phyloP scores from a whole-genome alignment of 768 basidiomycete species.

The Boletus sensibilis region DNA sequence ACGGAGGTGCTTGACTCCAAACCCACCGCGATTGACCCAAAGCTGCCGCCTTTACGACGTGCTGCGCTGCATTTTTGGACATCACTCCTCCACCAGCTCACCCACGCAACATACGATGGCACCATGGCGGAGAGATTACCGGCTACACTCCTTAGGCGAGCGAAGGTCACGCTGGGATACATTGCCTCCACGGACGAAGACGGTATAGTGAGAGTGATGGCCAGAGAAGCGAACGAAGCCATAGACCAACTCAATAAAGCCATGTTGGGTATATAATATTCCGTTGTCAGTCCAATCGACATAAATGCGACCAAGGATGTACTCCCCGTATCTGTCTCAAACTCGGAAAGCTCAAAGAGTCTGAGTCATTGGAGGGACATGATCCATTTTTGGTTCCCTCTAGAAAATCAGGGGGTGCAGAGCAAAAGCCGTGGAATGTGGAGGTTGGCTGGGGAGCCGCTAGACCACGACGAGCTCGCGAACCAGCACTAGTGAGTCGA shows the following conservation, averaged over 20 bases:
- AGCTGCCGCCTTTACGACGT: slow-evolving; percentile 78
- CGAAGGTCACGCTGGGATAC: slow-evolving; percentile 64
- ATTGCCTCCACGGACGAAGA: slow-evolving; percentile 73
- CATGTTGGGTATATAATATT: slow-evolving; percentile 32
- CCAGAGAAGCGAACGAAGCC: slow-evolving; percentile 61
- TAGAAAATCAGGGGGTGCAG: not conserved
- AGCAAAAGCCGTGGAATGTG: slow-evolving; percentile 22
- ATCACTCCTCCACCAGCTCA: slow-evolving; percentile 61
- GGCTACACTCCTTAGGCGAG: slow-evolving; percentile 43
- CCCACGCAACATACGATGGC: slow-evolving; percentile 48
- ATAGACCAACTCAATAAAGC: slow-evolving; percentile 51
- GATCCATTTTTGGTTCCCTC: slow-evolving; percentile 53
- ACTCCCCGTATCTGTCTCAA: slow-evolving; percentile 95
- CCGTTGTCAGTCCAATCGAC: not conserved
- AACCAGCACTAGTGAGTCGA: slow-evolving; percentile 17
- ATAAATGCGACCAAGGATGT: slow-evolving; percentile 16
- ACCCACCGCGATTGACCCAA: slow-evolving; percentile 57
- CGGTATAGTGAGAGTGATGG: slow-evolving; percentile 68
- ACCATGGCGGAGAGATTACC: slow-evolving; percentile 18
- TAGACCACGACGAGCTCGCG: slow-evolving; percentile 26
- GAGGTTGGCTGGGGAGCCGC: slow-evolving; percentile 22
- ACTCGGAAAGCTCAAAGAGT: slow-evolving; percentile 55
- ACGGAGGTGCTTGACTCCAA: slow-evolving; percentile 46
- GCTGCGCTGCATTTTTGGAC: slow-evolving; percentile 84
- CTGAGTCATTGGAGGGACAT: slow-evolving; percentile 83